phyloP scores from a whole-genome alignment of 371 early-diverging fungal species.

The Zopfochytrium polystomum region DNA sequence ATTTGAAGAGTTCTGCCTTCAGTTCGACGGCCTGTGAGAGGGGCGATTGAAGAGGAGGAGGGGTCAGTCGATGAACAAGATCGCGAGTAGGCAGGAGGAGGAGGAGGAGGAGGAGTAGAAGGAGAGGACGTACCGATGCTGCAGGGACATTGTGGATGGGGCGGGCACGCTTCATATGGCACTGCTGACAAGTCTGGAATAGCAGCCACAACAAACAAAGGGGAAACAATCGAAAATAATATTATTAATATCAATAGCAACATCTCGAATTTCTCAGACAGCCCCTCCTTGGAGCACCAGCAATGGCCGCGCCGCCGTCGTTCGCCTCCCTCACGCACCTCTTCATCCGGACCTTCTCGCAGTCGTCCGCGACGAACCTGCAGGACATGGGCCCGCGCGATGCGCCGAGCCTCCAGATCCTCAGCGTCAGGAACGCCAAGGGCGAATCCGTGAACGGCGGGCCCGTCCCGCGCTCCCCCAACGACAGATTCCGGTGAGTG shows the following conservation, averaged over 20 bases:
- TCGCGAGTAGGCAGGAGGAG: no score
- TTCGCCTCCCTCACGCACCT: neutral
- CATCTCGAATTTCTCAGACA: no score
- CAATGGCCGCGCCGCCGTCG: no score
- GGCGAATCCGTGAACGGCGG: slow-evolving; percentile 16
- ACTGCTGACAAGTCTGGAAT: no score
- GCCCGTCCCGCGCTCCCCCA: slow-evolving; percentile 31
- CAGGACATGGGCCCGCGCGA: neutral
- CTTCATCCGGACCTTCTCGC: neutral
- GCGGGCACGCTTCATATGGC: no score
- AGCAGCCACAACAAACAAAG: neutral
- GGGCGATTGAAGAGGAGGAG: no score
- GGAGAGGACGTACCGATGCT: neutral
- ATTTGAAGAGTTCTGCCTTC: slow-evolving; percentile 39
- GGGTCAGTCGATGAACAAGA: no score
- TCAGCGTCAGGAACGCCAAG: slow-evolving; percentile 55
- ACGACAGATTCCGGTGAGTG: slow-evolving; percentile 63
- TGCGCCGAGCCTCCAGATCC: slow-evolving; percentile 48
- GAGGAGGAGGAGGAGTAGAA: no score
- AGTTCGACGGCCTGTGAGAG: slow-evolving; percentile 35
- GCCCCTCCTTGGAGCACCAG: no score
- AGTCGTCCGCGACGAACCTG: neutral
- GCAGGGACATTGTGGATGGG: no score
- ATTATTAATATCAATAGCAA: no score
- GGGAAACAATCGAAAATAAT: no score